Conservation (phyloP, 805 yeast genomes). For the Schizosaccharomyces osmophilus region DNA sequence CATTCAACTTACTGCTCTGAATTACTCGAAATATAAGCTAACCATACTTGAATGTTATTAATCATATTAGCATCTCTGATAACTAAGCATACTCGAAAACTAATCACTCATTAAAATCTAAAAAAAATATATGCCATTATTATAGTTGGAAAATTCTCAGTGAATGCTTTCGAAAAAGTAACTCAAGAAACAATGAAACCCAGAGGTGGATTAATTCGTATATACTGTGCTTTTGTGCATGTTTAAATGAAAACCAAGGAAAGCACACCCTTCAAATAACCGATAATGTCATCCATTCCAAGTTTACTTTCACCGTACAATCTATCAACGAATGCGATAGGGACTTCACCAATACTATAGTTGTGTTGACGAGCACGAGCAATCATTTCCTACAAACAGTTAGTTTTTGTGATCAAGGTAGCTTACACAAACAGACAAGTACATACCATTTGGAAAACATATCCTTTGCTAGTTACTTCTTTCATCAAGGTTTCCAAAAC, state of each 20-base stretch:
- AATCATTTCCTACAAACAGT: conserved; percentile 34
- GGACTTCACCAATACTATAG: conserved; percentile 54
- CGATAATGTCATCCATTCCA: conserved; percentile 62
- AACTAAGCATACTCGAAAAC: too few relatives aligned
- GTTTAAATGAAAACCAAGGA: background rate
- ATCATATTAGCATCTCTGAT: too few relatives aligned
- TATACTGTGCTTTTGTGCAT: background rate
- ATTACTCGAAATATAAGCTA: too few relatives aligned
- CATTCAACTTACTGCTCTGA: too few relatives aligned
- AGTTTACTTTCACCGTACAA: conserved; percentile 55
- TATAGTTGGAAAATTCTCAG: background rate
- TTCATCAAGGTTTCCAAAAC: conserved; percentile 41
- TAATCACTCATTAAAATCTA: too few relatives aligned
- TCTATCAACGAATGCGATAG: conserved; percentile 56
- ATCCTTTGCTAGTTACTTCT: conserved; percentile 50
- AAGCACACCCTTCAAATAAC: conserved; percentile 43
- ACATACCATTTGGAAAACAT: conserved; percentile 47
- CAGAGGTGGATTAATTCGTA: background rate
- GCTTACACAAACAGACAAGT: background rate
- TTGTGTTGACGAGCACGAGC: conserved; percentile 56
- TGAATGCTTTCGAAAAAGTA: background rate
- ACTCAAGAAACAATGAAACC: background rate
- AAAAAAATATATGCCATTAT: too few relatives aligned
- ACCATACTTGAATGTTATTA: too few relatives aligned
- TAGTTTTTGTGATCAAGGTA: background rate